Conservation (phyloP, 1,284 basidiomycete species). For the Fereydounia khargensis region DNA sequence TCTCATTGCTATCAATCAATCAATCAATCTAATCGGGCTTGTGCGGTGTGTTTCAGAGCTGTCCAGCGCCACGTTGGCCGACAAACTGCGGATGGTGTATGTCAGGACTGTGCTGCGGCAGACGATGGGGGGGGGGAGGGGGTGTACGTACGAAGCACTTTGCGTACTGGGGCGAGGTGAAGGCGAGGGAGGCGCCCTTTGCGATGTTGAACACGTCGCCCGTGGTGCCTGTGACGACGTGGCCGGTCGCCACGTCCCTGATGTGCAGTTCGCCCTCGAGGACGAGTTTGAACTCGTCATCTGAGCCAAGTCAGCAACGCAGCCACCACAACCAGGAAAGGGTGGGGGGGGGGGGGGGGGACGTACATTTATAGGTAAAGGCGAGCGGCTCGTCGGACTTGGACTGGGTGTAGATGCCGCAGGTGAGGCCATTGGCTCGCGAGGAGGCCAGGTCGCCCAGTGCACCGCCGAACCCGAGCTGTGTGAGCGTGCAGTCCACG, state of each 20-base stretch:
- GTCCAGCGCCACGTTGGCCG: no score
- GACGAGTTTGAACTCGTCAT: constrained; percentile 18
- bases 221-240: constrained; percentile 3
- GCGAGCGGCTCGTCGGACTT: constrained; percentile 8
- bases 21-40: no score
- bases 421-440: constrained; percentile 2
- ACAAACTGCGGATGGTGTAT: no score
- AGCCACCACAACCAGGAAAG: no score
- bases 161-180: constrained; percentile 6
- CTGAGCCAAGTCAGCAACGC: constrained; percentile 1
- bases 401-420: constrained; percentile 8
- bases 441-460: constrained; percentile 12
- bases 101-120: no score
- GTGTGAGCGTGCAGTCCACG: constrained; percentile 4
- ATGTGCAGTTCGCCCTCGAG: constrained; percentile 19
- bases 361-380: neutral
- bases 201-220: constrained; percentile 18
- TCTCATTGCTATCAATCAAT: no score
- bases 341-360: no score
- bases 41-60: no score
- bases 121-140: no score
- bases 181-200: constrained; percentile 13
- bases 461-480: constrained; percentile 10
- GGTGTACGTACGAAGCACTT: constrained; percentile 7
- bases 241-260: constrained; percentile 10